Conservation (phyloP, 108 stramenopile species). For the Parietichytrium sp. region DNA sequence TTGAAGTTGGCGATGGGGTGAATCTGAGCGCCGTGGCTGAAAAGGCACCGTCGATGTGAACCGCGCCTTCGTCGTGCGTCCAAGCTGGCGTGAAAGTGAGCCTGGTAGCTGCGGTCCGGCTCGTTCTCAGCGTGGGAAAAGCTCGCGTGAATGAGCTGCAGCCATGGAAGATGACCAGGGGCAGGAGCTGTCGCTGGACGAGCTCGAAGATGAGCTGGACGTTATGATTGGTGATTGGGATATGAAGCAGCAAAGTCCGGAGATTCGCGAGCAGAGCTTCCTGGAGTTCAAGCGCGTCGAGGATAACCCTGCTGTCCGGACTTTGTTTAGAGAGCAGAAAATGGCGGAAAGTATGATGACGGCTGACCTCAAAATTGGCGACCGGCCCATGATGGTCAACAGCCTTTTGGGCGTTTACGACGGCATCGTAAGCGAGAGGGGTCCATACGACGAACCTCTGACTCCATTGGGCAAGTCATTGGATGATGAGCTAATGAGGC, state of each 20-base stretch:
- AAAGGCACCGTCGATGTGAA: too few relatives aligned
- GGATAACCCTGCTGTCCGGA: not conserved
- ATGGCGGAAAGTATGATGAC: not conserved
- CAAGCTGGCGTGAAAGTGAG: too few relatives aligned
- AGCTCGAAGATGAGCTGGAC: slow-evolving; percentile 23
- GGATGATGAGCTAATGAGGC: slow-evolving; percentile 19
- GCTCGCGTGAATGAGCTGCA: too few relatives aligned
- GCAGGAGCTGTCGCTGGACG: too few relatives aligned
- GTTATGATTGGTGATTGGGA: not conserved
- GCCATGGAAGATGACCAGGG: too few relatives aligned
- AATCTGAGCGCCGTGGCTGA: too few relatives aligned
- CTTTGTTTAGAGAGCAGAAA: not conserved
- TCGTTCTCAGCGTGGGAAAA: too few relatives aligned
- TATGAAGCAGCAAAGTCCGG: not conserved
- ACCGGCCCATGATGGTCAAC: not conserved
- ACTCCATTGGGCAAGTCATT: slow-evolving; percentile 14
- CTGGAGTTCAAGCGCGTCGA: slow-evolving; percentile 8
- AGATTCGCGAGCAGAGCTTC: slow-evolving; percentile 2
- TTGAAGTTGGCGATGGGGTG: too few relatives aligned
- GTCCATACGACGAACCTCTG: not conserved
- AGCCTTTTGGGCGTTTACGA: not conserved
- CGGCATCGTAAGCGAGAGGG: not conserved
- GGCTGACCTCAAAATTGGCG: not conserved
- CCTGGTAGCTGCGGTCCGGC: too few relatives aligned
- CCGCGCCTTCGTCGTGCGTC: too few relatives aligned